A percentile compares a stretch with the other conserved stretches of the same genome.
Evolutionary conservation across 1,139 yeast genomes (phyloP).

Genomic region (Sugiyamaella pinicola): DNA sequence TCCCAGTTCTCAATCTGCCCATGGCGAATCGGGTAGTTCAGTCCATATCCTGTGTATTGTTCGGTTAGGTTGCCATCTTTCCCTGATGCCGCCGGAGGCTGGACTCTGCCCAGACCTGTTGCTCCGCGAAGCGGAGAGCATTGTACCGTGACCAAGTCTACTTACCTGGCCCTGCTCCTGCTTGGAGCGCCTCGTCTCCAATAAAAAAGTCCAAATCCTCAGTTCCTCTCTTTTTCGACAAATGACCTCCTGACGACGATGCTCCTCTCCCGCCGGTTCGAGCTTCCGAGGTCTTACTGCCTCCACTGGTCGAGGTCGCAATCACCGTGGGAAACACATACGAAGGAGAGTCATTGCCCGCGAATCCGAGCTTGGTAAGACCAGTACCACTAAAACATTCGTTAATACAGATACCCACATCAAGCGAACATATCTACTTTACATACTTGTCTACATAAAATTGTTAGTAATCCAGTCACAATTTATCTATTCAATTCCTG

Average conservation of each 20-base stretch:
- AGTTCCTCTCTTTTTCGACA: slow-evolving; percentile 80
- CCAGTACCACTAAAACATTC: slow-evolving; percentile 81
- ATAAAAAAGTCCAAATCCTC: slow-evolving; percentile 94
- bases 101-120: too few relatives aligned
- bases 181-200: slow-evolving; percentile 91
- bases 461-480: slow-evolving; percentile 2
- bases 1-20: slow-evolving; percentile 99
- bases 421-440: neutral
- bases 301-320: slow-evolving; percentile 64
- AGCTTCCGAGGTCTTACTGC: slow-evolving; percentile 42
- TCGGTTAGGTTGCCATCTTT: neutral
- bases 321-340: slow-evolving; percentile 97
- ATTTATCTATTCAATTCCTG: neutral
- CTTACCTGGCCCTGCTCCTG: slow-evolving; percentile 74
- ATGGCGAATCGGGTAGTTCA: slow-evolving; percentile 91
- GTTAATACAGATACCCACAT: slow-evolving; percentile 2
- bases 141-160: slow-evolving; percentile 1
- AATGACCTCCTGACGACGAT: slow-evolving; percentile 41
- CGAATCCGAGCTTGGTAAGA: slow-evolving; percentile 93
- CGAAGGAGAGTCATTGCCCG: slow-evolving; percentile 98
- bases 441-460: slow-evolving; percentile 31
- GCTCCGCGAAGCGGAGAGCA: too few relatives aligned
- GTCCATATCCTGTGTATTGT: slow-evolving; percentile 61
- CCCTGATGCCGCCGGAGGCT: neutral
- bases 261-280: slow-evolving; percentile 33